phyloP scores from a whole-genome alignment of 768 basidiomycete genomes.

The Coprinopsis strossmayeri region DNA sequence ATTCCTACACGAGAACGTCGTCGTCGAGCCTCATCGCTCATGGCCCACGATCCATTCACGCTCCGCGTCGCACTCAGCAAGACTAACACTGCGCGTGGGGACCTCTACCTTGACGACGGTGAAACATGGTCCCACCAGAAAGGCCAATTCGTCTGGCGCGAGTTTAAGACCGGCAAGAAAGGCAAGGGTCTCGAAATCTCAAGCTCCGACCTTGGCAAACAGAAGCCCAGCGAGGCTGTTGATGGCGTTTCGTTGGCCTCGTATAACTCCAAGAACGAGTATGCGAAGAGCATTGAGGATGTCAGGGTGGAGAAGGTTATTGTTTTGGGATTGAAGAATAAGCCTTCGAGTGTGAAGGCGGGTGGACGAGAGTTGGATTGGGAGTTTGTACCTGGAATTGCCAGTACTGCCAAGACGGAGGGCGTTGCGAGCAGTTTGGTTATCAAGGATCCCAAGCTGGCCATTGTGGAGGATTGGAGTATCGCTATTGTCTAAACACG shows the following conservation, averaged over 20 bases:
- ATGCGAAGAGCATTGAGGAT: slow-evolving; percentile 50
- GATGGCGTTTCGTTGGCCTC: slow-evolving; percentile 41
- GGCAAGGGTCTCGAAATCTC: slow-evolving; percentile 38
- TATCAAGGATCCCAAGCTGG: slow-evolving; percentile 69
- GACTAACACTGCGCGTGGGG: slow-evolving; percentile 56
- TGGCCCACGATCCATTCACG: slow-evolving; percentile 92
- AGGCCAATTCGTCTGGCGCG: slow-evolving; percentile 83
- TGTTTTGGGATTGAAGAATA: slow-evolving; percentile 60
- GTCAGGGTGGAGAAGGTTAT: slow-evolving; percentile 83
- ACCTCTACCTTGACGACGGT: slow-evolving; percentile 95
- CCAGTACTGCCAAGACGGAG: slow-evolving; percentile 50
- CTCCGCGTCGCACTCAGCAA: slow-evolving; percentile 76
- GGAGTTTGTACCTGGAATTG: slow-evolving; percentile 57
- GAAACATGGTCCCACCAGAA: slow-evolving; percentile 67
- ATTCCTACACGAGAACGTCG: slow-evolving; percentile 83
- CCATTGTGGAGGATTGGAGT: slow-evolving; percentile 58
- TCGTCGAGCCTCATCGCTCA: slow-evolving; percentile 76
- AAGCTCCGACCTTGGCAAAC: slow-evolving; percentile 48
- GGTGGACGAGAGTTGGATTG: slow-evolving; percentile 52
- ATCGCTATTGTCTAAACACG: slow-evolving; percentile 30
- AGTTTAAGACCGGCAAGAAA: slow-evolving; percentile 53
- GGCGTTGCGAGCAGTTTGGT: slow-evolving; percentile 61
- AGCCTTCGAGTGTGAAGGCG: slow-evolving; percentile 56
- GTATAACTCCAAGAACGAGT: slow-evolving; percentile 58
- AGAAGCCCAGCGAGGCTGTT: slow-evolving; percentile 39